Percentiles rank a stretch among this genome's conserved stretches.
phyloP scores from a whole-genome alignment of 140 eudicot genomes.

The Flaveria floridana region DNA sequence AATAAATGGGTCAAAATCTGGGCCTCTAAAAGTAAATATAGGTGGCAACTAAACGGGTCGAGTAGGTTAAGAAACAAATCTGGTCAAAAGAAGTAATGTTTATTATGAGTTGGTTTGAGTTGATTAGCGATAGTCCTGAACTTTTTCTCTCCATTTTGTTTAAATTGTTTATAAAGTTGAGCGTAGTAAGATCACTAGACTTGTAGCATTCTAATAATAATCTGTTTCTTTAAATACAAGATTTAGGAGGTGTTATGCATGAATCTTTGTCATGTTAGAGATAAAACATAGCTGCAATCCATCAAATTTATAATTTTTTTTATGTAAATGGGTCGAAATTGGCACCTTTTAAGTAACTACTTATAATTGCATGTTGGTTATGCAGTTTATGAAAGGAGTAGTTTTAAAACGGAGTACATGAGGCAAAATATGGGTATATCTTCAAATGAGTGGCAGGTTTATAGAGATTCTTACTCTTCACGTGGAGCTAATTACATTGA shows the following conservation, averaged over 20 bases:
- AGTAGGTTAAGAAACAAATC: neutral
- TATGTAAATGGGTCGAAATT: neutral
- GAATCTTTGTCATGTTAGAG: neutral
- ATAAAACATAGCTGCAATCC: neutral
- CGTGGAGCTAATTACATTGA: conserved; percentile 41
- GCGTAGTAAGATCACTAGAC: neutral
- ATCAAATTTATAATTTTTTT: neutral
- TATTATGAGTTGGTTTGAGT: neutral
- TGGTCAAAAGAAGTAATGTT: neutral
- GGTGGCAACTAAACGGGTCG: neutral
- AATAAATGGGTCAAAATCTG: too few species aligned
- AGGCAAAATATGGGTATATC: conserved; percentile 34
- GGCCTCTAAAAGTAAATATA: neutral
- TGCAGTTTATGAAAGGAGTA: conserved; percentile 43
- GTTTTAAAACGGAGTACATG: conserved; percentile 35
- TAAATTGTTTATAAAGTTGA: too few species aligned
- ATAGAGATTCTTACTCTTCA: conserved; percentile 45
- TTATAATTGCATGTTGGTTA: neutral
- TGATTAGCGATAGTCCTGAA: neutral
- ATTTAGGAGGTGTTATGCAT: neutral
- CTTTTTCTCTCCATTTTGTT: neutral
- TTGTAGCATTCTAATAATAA: neutral
- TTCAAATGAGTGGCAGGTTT: conserved; percentile 36
- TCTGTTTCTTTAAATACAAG: neutral
- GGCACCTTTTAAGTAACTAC: neutral